These are phyloP conservation scores for Tagetes erecta DNA, from an alignment of 129 eudicot genomes.

Conservation along the genomic window DNA sequence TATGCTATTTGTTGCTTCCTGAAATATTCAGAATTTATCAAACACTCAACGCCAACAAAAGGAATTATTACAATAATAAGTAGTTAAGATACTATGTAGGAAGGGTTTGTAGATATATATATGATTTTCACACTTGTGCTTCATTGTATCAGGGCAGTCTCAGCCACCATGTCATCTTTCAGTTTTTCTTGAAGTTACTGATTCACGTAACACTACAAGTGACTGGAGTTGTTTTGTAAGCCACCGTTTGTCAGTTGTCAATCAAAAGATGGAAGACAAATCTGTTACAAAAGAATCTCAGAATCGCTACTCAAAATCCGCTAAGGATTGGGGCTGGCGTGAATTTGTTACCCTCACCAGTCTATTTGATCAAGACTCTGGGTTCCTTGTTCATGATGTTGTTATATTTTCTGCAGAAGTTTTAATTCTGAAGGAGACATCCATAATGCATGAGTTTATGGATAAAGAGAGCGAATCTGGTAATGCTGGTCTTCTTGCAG, in stretches of 20 bases:
- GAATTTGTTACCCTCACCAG: conserved; percentile 97
- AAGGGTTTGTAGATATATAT: conserved; percentile 19
- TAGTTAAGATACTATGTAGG: conserved; percentile 1
- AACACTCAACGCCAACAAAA: neutral
- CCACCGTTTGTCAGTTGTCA: conserved; percentile 89
- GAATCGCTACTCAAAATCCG: conserved; percentile 97
- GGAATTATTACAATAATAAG: neutral
- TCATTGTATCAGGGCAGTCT: conserved; percentile 96
- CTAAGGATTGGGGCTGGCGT: conserved; percentile 99
- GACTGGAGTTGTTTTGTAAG: conserved; percentile 99
- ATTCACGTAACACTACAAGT: conserved; percentile 79
- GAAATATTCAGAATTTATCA: conserved; percentile 8
- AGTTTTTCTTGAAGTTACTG: conserved; percentile 96
- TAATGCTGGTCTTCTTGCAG: conserved; percentile 37
- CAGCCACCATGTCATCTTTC: conserved; percentile 99
- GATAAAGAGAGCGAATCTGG: conserved; percentile 58
- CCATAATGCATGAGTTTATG: conserved; percentile 61
- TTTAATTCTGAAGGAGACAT: conserved; percentile 86
- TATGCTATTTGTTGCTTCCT: neutral
- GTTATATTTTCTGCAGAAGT: conserved; percentile 92
- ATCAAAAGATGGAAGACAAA: conserved; percentile 86
- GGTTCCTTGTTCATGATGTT: conserved; percentile 83
- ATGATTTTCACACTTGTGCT: conserved; percentile 43
- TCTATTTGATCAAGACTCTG: conserved; percentile 97
- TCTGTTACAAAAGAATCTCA: conserved; percentile 95